Base-by-base conservation (phyloP, 176 grass and related monocot genomes). In the Cocos nucifera region DNA sequence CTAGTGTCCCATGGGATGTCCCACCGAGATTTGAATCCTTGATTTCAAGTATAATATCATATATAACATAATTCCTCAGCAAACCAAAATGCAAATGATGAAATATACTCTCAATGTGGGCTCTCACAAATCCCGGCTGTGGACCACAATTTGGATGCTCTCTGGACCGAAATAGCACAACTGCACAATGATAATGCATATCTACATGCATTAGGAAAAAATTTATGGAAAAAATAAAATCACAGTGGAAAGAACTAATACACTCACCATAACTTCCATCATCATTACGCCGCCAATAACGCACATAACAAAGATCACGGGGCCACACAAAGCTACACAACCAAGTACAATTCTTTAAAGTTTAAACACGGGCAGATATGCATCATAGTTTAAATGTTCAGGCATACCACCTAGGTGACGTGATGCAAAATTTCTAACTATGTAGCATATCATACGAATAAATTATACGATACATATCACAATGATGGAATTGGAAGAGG, bases 201-300 rank as follows among this genome's bases (percentile, higher is more conserved):
- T 73, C 17, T 63, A 67, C 44, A 65, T 21, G 50, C 22, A 70
- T 28, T 51, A 44, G 61, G 21, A 68, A 73, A 22, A 64, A 49
- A 8, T 44, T 10, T 30, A 80, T 49, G 67, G 9, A 52, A 28
- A 66, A 64, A 67, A 48, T 15, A 8, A 35, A 35, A 29, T n/a
- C 14, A 24, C 39, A n/a, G 51, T 16, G 53, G 51, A 70, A 67
- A 54, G 12, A 73, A 16, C 51, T 56, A 21, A 67, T 44, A 35
- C 66, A 67, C 76, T 77, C 63, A 98, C 93, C 87, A 50, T 92
- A 98, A 51, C 93, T 98, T 80, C 93, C 93, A 76, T 98, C 93
- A 51, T 98, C 87, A 67, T 98, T 98, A 52, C 87, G 82, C 17
- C 93, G 79, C 93, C 93, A 98, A 44, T 98, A 98, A 9, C 93